Conservation (phyloP, 1,139 yeast species). For the Groenewaldozyma sp. region DNA sequence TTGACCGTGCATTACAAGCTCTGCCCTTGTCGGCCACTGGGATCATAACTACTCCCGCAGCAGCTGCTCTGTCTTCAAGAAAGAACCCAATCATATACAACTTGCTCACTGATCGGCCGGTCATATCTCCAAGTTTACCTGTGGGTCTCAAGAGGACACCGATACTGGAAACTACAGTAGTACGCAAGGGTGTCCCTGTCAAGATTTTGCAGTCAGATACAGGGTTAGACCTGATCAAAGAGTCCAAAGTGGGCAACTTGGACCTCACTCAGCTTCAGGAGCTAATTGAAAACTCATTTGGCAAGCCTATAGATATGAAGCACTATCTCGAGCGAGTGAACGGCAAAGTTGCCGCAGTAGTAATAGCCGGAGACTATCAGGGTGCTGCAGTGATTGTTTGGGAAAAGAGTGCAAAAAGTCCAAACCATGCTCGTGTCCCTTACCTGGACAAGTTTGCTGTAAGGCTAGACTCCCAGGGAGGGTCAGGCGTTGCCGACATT, state of each 20-base stretch:
- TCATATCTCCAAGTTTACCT: slow-evolving; percentile 89
- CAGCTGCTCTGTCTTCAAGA: slow-evolving; percentile 31
- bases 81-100: slow-evolving; percentile 82
- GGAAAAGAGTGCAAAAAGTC: slow-evolving; percentile 33
- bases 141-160: slow-evolving; percentile 49
- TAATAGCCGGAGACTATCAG: slow-evolving; percentile 88
- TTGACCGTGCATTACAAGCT: slow-evolving; percentile 39
- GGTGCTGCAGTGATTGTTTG: slow-evolving; percentile 91
- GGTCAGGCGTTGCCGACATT: slow-evolving; percentile 88
- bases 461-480: slow-evolving; percentile 70
- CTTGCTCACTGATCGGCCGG: slow-evolving; percentile 80
- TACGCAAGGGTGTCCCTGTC: slow-evolving; percentile 71
- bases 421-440: slow-evolving; percentile 31
- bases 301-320: slow-evolving; percentile 51
- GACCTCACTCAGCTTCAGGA: slow-evolving; percentile 48
- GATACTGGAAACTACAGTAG: slow-evolving; percentile 61
- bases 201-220: slow-evolving; percentile 35
- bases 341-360: slow-evolving; percentile 58
- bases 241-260: slow-evolving; percentile 41
- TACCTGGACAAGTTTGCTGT: slow-evolving; percentile 94
- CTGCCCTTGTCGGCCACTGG: slow-evolving; percentile 44
- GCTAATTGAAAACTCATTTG: slow-evolving; percentile 74
- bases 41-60: slow-evolving; percentile 41
- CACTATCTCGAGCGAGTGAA: slow-evolving; percentile 60
- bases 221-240: slow-evolving; percentile 37